Evolutionary conservation across 2,329 filamentous ascomycete species (phyloP).

Genomic region (Volutella citrinella): DNA sequence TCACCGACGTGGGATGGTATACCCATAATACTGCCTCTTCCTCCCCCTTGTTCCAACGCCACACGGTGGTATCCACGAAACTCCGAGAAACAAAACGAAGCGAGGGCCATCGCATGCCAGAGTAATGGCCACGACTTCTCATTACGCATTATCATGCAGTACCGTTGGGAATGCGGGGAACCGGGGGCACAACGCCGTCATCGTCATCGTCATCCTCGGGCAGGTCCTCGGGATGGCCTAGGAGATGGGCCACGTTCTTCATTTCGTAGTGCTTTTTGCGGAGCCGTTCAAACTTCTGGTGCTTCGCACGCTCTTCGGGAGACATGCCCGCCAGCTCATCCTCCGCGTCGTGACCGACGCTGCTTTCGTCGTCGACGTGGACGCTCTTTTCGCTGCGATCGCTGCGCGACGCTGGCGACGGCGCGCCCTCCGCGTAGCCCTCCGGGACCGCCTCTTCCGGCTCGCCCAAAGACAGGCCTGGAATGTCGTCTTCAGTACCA

Average conservation of each 20-base stretch:
- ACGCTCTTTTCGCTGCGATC: constrained; percentile 63
- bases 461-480: constrained; percentile 86
- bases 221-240: constrained; percentile 71
- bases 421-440: constrained; percentile 31
- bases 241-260: constrained; percentile 84
- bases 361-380: constrained; percentile 67
- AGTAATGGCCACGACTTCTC: no score
- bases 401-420: constrained; percentile 18
- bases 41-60: constrained; percentile 23
- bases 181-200: constrained; percentile 48
- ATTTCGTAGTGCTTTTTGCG: constrained; percentile 99
- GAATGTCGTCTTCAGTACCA: constrained; percentile 71
- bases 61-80: constrained; percentile 25
- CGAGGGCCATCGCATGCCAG: no score
- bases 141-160: constrained; percentile 28
- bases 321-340: constrained; percentile 52
- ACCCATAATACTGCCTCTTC: no score
- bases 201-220: constrained; percentile 63
- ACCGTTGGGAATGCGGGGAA: constrained; percentile 45
- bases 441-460: constrained; percentile 72
- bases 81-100: constrained; percentile 21
- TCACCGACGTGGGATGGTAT: no score
- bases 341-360: constrained; percentile 57
- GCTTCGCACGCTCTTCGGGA: constrained; percentile 82
- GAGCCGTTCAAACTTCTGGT: constrained; percentile 84